phyloP scores from a whole-genome alignment of 495 filamentous ascomycete genomes.

The Podospora bellae-mahoneyi region DNA sequence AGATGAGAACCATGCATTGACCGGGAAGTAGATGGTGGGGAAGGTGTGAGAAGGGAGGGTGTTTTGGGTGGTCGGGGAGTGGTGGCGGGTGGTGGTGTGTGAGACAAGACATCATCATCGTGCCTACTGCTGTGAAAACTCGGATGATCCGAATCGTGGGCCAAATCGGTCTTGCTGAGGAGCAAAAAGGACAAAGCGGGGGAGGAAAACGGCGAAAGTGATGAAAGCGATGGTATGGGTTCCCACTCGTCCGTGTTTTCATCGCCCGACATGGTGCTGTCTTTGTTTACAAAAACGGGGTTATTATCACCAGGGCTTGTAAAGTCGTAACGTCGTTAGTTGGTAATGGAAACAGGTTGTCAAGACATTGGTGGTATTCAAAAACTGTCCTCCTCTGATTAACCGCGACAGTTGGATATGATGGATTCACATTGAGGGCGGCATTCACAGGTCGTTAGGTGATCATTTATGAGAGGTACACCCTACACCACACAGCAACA shows the following conservation, averaged over 20 bases:
- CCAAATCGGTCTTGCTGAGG: not conserved
- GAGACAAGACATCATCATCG: not conserved
- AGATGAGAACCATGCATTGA: not conserved
- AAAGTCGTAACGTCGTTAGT: not conserved
- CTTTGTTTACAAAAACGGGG: not conserved
- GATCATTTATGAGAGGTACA: too few species aligned
- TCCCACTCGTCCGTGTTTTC: conserved; percentile 18
- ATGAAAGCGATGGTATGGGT: conserved; percentile 16
- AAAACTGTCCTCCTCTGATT: not conserved
- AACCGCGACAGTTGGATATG: not conserved
- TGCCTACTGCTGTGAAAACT: not conserved
- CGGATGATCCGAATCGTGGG: not conserved
- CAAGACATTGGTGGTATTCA: not conserved
- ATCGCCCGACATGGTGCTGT: conserved; percentile 16
- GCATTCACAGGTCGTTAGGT: not conserved
- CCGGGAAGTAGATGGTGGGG: not conserved
- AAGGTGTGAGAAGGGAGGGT: not conserved
- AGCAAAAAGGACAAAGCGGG: conserved; percentile 16
- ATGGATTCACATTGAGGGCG: not conserved
- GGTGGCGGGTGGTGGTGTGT: not conserved
- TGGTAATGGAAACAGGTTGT: not conserved
- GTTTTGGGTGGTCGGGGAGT: not conserved
- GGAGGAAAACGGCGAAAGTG: conserved; percentile 22
- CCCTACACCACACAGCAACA: conserved; percentile 2
- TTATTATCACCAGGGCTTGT: not conserved